Percentiles rank a stretch among this genome's conserved stretches.
Conservation (phyloP, 805 yeast species). For the Saccharomycopsis amapae region DNA sequence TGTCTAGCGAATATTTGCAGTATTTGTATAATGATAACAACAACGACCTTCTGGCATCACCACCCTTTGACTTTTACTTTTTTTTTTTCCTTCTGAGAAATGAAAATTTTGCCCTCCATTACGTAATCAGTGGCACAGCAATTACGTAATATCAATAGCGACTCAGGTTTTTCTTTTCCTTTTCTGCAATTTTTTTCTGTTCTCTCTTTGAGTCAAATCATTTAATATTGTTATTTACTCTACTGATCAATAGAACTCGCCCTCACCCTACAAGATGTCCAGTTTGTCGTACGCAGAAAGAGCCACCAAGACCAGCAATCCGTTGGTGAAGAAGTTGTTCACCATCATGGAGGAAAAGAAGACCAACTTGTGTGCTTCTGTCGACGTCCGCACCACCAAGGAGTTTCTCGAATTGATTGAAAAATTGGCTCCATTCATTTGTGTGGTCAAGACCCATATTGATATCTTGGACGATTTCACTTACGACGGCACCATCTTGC, state of each 20-base stretch:
- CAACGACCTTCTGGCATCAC: no score
- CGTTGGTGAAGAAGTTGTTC: slow-evolving; percentile 72
- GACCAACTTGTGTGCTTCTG: slow-evolving; percentile 89
- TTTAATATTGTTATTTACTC: neutral
- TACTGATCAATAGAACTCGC: neutral
- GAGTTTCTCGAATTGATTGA: slow-evolving; percentile 73
- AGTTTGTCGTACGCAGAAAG: slow-evolving; percentile 51
- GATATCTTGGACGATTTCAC: slow-evolving; percentile 88
- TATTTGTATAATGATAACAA: slow-evolving; percentile 2
- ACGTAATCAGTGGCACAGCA: neutral
- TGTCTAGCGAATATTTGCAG: neutral
- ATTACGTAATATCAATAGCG: neutral
- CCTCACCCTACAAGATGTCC: slow-evolving; percentile 3
- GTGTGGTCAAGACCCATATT: slow-evolving; percentile 89
- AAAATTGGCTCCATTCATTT: slow-evolving; percentile 81
- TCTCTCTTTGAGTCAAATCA: neutral
- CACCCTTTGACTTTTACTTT: neutral
- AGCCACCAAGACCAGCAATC: slow-evolving; percentile 64
- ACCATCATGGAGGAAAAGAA: slow-evolving; percentile 69
- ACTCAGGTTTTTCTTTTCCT: neutral
- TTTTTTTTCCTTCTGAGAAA: neutral
- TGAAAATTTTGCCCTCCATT: neutral
- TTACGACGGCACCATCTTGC: slow-evolving; percentile 69
- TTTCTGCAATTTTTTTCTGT: neutral
- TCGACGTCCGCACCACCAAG: slow-evolving; percentile 75